Percentiles rank a stretch among this genome's conserved stretches.
phyloP scores from a whole-genome alignment of 2,329 filamentous ascomycete species.

The Neurospora crassa region DNA sequence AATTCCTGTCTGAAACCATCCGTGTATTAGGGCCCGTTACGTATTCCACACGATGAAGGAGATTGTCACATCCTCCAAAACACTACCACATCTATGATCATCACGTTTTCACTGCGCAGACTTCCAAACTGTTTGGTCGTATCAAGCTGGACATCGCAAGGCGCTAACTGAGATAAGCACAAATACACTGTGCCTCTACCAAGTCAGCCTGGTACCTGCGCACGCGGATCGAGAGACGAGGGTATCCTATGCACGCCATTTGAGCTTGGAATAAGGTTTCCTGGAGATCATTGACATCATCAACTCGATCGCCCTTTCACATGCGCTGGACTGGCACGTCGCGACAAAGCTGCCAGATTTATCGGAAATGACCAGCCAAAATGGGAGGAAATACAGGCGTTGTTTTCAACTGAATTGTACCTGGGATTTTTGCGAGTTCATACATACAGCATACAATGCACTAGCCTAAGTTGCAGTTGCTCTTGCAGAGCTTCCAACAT shows the following conservation, averaged over 20 bases:
- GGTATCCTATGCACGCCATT: not conserved
- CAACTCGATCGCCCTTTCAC: not conserved
- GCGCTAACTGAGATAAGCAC: not conserved
- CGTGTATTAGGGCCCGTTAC: not conserved
- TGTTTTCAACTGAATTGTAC: not conserved
- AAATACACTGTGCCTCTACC: not conserved
- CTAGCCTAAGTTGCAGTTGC: not conserved
- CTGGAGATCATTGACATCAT: constrained; percentile 3
- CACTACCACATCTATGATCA: too few species aligned
- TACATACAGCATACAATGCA: not conserved
- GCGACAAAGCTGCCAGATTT: not conserved
- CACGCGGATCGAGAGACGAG: not conserved
- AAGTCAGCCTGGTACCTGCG: not conserved
- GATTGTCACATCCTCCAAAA: not conserved
- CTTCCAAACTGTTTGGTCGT: not conserved
- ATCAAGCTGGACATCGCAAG: not conserved
- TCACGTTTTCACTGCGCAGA: not conserved
- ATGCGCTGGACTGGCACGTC: not conserved
- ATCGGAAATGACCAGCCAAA: not conserved
- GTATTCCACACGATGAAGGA: not conserved
- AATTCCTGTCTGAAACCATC: not conserved
- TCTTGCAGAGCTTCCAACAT: not conserved
- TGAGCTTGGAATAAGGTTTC: not conserved
- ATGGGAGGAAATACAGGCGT: not conserved
- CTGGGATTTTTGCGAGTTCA: not conserved